Percentiles rank a stretch among this genome's conserved stretches.
These are phyloP conservation scores for Entelexis paramagnoliae DNA, from an alignment of 1,139 yeast species.

Conservation along the genomic window DNA sequence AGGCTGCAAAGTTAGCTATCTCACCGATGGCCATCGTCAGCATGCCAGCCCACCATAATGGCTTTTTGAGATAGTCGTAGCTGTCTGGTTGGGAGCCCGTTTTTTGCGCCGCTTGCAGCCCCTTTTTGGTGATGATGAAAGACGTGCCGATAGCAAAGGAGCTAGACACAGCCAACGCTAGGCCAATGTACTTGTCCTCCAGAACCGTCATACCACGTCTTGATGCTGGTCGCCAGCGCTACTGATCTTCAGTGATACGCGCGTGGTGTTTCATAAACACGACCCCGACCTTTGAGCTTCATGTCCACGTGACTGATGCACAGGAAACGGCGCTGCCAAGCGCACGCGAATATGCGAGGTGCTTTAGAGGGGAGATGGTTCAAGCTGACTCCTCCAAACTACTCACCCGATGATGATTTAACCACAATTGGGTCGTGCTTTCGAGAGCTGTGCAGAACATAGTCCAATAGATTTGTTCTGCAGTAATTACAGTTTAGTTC, in stretches of 20 bases:
- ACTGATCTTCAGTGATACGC: background rate
- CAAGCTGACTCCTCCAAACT: no score
- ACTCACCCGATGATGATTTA: no score
- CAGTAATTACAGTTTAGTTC: no score
- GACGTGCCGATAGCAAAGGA: constrained; percentile 87
- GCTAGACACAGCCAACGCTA: constrained; percentile 77
- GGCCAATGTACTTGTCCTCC: constrained; percentile 81
- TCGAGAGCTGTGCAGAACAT: no score
- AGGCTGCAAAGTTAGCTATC: constrained; percentile 87
- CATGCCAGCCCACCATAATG: constrained; percentile 95
- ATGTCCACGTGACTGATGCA: no score
- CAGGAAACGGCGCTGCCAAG: no score
- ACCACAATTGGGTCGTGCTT: no score
- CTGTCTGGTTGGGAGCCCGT: constrained; percentile 57
- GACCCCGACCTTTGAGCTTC: background rate
- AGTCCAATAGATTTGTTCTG: no score
- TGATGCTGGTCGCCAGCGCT: background rate
- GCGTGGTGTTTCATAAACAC: background rate
- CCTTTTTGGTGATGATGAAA: constrained; percentile 81
- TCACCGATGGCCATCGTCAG: constrained; percentile 86
- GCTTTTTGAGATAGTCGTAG: constrained; percentile 65
- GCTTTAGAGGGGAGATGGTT: no score
- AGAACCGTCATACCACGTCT: constrained; percentile 21
- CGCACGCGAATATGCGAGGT: no score
- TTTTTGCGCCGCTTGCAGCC: constrained; percentile 59